Base-by-base conservation (phyloP, 768 basidiomycete genomes). In the Mycena rosella region DNA sequence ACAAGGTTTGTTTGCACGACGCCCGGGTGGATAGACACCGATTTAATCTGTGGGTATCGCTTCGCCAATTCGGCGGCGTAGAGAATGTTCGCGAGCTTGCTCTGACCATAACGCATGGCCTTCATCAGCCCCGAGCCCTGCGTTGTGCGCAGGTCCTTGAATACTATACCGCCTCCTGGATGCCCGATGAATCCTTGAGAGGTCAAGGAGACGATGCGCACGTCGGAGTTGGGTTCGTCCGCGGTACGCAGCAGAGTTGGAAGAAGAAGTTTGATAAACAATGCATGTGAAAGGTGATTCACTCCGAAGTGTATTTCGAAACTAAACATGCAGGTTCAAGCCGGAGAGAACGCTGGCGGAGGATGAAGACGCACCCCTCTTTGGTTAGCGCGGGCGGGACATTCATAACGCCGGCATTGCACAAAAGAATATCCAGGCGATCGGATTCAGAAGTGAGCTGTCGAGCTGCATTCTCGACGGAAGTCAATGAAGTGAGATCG, bases 201-300 rank as follows among this genome's bases (percentile, higher is more conserved):
- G 5, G 70, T 67, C 20, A 67, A 14, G 18, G 62, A 67, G 24
- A 67, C 76, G 26, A 87, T 69, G 34, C 86, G 85, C 1, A 81
- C 76, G 48, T 83, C 82, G 0, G 81, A 65, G 5, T 24, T 14
- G 42, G 61, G 61, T 14, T 10, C 13, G 10, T 58, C 61, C 14
- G 61, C 61, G 2, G 70, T 67, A 17, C 52, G 54, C 2, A 63
- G 47, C 15, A 63, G 78, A 1, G 80, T 81, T 11, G 86, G 84
- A 32, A 87, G 77, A 38, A 88, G 78, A 17, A 82, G 75, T 45
- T 79, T 77, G 7, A 84, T 85, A 63, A 87, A 77, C 67, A 81
- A 76, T 55, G 76, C 81, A 71, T 83, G 87, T 2, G 85, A 84
- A 80, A 68, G 1, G 29, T 67, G 65, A 60, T 78, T 70, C 5